phyloP scores from a whole-genome alignment of 2,329 filamentous ascomycete genomes.

The Epichloe uncinata region DNA sequence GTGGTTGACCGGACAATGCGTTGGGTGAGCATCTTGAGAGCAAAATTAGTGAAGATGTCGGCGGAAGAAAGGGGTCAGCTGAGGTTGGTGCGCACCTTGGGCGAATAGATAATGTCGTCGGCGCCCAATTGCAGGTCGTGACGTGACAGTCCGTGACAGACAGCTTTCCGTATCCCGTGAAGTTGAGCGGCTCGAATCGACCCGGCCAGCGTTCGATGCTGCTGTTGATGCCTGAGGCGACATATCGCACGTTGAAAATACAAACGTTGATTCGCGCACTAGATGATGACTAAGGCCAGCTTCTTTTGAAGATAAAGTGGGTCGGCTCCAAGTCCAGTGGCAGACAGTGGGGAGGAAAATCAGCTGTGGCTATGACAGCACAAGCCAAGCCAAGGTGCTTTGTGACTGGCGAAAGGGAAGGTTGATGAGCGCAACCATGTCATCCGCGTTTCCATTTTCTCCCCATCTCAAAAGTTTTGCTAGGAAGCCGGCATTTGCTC shows the following conservation, averaged over 20 bases:
- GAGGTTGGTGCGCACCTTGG: conserved; percentile 8
- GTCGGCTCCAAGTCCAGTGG: no score
- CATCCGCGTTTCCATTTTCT: conserved; percentile 14
- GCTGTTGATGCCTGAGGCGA: conserved; percentile 22
- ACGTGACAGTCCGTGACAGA: conserved; percentile 7
- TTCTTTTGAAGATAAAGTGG: neutral
- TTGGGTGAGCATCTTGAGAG: conserved; percentile 44
- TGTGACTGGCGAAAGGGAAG: neutral
- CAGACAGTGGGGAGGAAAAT: neutral
- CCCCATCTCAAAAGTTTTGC: conserved; percentile 35
- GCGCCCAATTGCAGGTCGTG: conserved; percentile 23
- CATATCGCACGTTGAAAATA: neutral
- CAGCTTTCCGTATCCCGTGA: neutral
- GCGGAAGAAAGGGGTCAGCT: neutral
- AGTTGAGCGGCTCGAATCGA: neutral
- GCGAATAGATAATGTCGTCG: conserved; percentile 17
- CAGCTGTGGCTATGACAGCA: neutral
- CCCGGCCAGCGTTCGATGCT: neutral
- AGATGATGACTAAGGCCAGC: neutral
- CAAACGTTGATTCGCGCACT: neutral
- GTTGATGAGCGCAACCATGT: conserved; percentile 4
- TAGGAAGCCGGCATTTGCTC: conserved; percentile 30
- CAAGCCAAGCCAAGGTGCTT: neutral
- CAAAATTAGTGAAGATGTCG: neutral
- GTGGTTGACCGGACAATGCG: conserved; percentile 40